Evolutionary conservation across 768 basidiomycete species (phyloP), one percentile per base, ranked within the genome.

Genomic region (Harrya chromipes): DNA sequence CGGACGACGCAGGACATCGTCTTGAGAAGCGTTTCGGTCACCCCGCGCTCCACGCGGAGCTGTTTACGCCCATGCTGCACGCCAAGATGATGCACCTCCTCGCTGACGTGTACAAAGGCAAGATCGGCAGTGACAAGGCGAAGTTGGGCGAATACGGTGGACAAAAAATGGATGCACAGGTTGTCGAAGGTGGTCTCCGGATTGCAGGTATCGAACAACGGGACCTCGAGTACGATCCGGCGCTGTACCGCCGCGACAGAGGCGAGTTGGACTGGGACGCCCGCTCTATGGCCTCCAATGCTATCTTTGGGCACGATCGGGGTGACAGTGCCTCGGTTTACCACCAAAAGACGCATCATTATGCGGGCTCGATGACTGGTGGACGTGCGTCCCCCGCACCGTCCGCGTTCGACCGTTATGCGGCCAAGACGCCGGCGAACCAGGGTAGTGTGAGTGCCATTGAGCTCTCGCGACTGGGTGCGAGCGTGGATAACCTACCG

Each of bases 21-120:
- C 80, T 98, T 26, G 85, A 85, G 72, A 92, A 85, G 65, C 85
- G 95, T 24, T 99, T 98, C 71, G 90, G 94, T 1, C 97, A 99
- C 66, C 94, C 97, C 1, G 89, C 94, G 14, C 75, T 99, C 40
- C 83, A 93, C 57, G 70, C 80, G 12, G 91, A 94, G 46, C 76
- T 95, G 40, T 90, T 94, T 70, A 91, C 90, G 6, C 90, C 88
- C 0, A 88, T 90, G 87, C 66, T 93, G 43, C 90, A 91, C 58
- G 83, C 85, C 54, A 85, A 83, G 67, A 87, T 91, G 87, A 84
- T 89, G 80, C 84, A 79, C 7, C 71, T 93, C 20, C 73, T 93
- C 19, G 69, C 74, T 31, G 80, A 91, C 52, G 87, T 93, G 23
- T 93, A 90, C 62, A 70, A 77, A 35, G 90, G 90, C 57, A 85